Evolutionary conservation across 108 stramenopile genomes (phyloP).

Genomic region (Fragilaria radians): DNA sequence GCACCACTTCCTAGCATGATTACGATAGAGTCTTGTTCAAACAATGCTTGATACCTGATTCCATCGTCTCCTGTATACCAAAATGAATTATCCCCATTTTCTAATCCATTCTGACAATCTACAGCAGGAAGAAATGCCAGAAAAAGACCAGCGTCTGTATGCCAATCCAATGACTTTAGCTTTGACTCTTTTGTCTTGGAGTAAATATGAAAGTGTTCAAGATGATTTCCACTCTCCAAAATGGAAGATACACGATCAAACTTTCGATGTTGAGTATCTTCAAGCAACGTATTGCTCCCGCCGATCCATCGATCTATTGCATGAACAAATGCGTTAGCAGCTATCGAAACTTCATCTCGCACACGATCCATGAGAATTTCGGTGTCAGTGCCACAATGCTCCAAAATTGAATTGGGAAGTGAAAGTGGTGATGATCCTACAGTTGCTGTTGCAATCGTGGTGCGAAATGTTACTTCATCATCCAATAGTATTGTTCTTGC

Average conservation of each 20-base stretch:
- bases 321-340: slow-evolving; percentile 39
- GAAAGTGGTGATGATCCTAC: slow-evolving; percentile 32
- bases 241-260: slow-evolving; percentile 26
- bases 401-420: slow-evolving; percentile 16
- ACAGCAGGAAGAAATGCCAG: slow-evolving; percentile 64
- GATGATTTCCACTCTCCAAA: slow-evolving; percentile 34
- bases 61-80: slow-evolving; percentile 14
- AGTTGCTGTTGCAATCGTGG: slow-evolving; percentile 50
- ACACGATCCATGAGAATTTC: slow-evolving; percentile 49
- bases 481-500: slow-evolving; percentile 6
- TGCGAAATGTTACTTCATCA: slow-evolving; percentile 25
- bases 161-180: slow-evolving; percentile 38
- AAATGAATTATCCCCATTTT: slow-evolving; percentile 31
- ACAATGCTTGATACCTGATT: slow-evolving; percentile 14
- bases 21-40: slow-evolving; percentile 40
- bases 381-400: slow-evolving; percentile 34
- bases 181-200: slow-evolving; percentile 16
- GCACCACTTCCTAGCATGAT: slow-evolving; percentile 70
- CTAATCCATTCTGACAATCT: slow-evolving; percentile 23
- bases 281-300: not conserved
- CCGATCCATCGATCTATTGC: slow-evolving; percentile 32
- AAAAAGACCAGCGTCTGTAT: slow-evolving; percentile 79
- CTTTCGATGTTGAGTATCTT: not conserved
- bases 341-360: slow-evolving; percentile 50
- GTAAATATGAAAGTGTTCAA: slow-evolving; percentile 64